Evolutionary conservation across 2,329 filamentous ascomycete species (phyloP).

Genomic region (Parasarocladium wereldwijsianum): DNA sequence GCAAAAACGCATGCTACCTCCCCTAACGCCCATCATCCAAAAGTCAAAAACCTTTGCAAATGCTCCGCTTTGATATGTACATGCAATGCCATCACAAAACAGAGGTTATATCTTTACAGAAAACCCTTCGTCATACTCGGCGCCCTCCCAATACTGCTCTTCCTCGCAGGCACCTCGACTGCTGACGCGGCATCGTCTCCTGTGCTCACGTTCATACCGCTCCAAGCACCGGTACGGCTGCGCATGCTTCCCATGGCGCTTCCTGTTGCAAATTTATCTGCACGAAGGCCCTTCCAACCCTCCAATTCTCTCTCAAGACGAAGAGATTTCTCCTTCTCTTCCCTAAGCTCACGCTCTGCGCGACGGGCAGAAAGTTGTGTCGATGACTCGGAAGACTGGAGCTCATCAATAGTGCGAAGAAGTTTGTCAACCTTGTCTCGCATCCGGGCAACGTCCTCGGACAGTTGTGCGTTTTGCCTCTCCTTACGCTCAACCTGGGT

Average conservation of each 20-base stretch:
- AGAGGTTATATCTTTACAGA: constrained; percentile 32
- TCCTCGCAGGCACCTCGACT: constrained; percentile 46
- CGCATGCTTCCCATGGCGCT: constrained; percentile 32
- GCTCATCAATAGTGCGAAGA: constrained; percentile 80
- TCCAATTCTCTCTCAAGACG: constrained; percentile 82
- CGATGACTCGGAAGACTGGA: constrained; percentile 74
- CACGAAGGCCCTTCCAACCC: constrained; percentile 61
- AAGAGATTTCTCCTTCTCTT: constrained; percentile 71
- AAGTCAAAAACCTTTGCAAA: no score
- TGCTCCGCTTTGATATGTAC: no score
- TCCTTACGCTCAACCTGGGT: constrained; percentile 86
- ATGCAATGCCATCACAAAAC: not conserved
- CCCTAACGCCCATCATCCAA: no score
- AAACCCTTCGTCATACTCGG: constrained; percentile 70
- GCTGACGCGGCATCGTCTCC: constrained; percentile 23
- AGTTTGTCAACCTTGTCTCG: constrained; percentile 87
- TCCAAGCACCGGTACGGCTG: constrained; percentile 19
- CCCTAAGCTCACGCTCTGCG: constrained; percentile 76
- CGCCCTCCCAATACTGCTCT: constrained; percentile 47
- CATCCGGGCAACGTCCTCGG: constrained; percentile 71
- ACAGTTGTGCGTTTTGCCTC: constrained; percentile 66
- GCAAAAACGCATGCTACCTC: no score
- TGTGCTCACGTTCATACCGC: constrained; percentile 22
- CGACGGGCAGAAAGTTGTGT: constrained; percentile 71
- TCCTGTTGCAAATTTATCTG: constrained; percentile 37